Percentiles rank a stretch among this genome's conserved stretches.
Evolutionary conservation across 78 protist species (phyloP).

Genomic region (Speleostelium caveatum): DNA sequence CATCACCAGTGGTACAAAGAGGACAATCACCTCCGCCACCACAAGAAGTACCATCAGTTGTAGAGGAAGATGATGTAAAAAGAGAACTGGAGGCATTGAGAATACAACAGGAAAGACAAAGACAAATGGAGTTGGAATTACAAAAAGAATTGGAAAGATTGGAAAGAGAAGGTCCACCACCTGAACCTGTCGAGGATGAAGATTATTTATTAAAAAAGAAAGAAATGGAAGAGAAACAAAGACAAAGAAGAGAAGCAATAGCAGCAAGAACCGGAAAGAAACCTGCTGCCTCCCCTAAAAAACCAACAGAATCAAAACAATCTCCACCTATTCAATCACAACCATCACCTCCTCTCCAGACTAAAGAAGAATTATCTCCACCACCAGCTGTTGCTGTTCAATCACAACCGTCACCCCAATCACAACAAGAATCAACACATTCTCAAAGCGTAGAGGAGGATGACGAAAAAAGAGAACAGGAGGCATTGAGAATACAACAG

Average conservation of each 20-base stretch:
- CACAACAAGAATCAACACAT: neutral
- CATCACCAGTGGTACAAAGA: neutral
- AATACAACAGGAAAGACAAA: constrained; percentile 40
- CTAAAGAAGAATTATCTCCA: neutral
- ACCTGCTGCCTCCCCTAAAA: neutral
- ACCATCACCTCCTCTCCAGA: neutral
- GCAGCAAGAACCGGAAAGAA: neutral
- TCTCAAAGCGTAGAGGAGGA: neutral
- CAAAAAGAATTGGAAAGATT: constrained; percentile 41
- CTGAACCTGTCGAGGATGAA: neutral
- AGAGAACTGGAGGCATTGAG: neutral
- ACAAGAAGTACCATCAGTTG: neutral
- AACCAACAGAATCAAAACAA: neutral
- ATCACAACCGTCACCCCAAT: neutral
- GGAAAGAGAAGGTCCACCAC: constrained; percentile 2
- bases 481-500: constrained; percentile 31
- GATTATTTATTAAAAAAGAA: constrained; percentile 1
- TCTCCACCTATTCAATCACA: neutral
- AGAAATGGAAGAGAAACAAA: constrained; percentile 32
- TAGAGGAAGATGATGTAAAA: constrained; percentile 24
- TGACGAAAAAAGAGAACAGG: constrained; percentile 16
- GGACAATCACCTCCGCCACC: neutral
- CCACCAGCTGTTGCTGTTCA: constrained; percentile 11
- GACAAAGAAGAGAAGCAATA: neutral
- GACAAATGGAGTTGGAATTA: constrained; percentile 25